Evolutionary conservation across 176 grass and related monocot species (phyloP), one percentile per base, ranked within the genome.

Genomic region (Oryza glaberrima): DNA sequence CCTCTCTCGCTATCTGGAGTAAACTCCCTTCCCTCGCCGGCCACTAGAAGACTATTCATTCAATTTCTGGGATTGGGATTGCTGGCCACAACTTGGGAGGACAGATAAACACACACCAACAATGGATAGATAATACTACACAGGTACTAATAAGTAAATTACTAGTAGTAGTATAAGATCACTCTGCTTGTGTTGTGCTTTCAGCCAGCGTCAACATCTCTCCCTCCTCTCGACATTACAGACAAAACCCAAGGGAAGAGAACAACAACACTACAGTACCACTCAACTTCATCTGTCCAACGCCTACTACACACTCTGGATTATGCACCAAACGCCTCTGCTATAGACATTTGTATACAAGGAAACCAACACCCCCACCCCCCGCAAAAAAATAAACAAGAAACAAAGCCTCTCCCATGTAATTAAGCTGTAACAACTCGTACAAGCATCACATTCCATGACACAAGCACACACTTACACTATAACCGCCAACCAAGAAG

Each of bases 311-410:
- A 44, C 2, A 32, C 43, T 44, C 43, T 2, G 43, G 20, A 63
- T 41, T 41, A 41, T 63, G 58, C 28, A 82, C 86, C 85, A 64
- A 90, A 85, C 82, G 45, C 69, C 82, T 72, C 83, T 86, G 41
- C 73, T 84, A 91, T 89, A 56, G 72, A 85, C 89, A 89, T 67
- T 78, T 87, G 77, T 61, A 51, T 67, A 79, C 69, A 56, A 36
- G 46, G 25, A 47, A 67, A 40, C 40, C 66, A 46, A 26, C 76
- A 4, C 36, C 36, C 36, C 36, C 36, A 5, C 36, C 3, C 35
- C 35, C 35, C 35, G 4, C 35, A 36, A 36, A 36, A 36, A 17
- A 2, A 11, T 32, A 14, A 44, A 79, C 2, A 1, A 49, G 34
- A 16, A 52, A 70, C 23, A 81, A 64, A 35, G 25, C 30, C 63